Conservation (phyloP, 345 rosid genomes). For the Rhizophora apiculata region DNA sequence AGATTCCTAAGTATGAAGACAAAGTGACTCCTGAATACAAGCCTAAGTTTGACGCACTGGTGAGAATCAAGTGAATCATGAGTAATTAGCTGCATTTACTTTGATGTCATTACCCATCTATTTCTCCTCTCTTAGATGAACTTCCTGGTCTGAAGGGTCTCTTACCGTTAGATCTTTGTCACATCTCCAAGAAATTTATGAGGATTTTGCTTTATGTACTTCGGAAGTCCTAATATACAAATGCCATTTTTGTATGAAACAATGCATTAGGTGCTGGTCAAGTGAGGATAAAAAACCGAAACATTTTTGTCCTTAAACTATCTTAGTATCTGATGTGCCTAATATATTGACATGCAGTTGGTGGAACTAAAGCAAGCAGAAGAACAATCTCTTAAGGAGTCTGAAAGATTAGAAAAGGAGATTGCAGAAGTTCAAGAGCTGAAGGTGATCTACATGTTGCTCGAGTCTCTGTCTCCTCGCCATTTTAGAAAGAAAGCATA, state of each 20-base stretch:
- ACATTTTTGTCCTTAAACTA: not conserved
- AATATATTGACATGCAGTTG: constrained; percentile 34
- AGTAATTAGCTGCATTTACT: not conserved
- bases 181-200: not conserved
- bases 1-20: constrained; percentile 87
- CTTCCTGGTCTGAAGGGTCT: not conserved
- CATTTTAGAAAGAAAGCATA: not conserved
- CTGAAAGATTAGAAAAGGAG: constrained; percentile 82
- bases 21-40: constrained; percentile 87
- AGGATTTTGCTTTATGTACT: no score
- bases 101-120: not conserved
- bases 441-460: constrained; percentile 44
- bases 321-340: not conserved
- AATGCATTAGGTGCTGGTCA: no score
- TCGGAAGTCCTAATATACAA: no score
- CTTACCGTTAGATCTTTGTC: not conserved
- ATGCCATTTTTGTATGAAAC: no score
- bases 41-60: constrained; percentile 89
- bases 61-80: constrained; percentile 33
- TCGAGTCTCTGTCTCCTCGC: not conserved
- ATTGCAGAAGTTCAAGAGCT: constrained; percentile 79
- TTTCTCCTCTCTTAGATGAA: not conserved
- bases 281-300: no score
- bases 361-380: constrained; percentile 94
- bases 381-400: constrained; percentile 73